phyloP scores from a whole-genome alignment of 1,284 basidiomycete species.

The Naganishia cerealis region DNA sequence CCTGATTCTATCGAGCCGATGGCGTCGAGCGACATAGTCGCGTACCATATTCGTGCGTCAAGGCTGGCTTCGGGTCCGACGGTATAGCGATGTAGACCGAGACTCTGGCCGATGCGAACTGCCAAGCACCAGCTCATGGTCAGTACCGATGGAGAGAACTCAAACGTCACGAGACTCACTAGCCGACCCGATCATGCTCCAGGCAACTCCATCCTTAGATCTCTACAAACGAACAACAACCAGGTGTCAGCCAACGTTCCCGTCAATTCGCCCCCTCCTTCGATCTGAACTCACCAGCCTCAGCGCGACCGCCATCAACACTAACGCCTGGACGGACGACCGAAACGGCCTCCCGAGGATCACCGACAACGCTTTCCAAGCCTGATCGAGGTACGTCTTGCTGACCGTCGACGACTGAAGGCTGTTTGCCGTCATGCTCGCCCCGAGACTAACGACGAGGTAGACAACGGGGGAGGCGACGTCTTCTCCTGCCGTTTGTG shows the following conservation, averaged over 20 bases:
- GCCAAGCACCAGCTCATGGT: background rate
- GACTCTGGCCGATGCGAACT: slow-evolving; percentile 19
- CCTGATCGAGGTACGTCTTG: slow-evolving; percentile 7
- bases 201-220: slow-evolving; percentile 2
- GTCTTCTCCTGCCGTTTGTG: slow-evolving; percentile 10
- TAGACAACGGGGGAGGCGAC: slow-evolving; percentile 5
- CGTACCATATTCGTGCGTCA: slow-evolving; percentile 14
- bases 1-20: slow-evolving; percentile 13
- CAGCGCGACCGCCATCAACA: slow-evolving; percentile 20
- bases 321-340: slow-evolving; percentile 9
- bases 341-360: slow-evolving; percentile 13
- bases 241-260: background rate
- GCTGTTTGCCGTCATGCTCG: slow-evolving; percentile 7
- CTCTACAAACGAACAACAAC: background rate
- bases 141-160: background rate
- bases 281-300: slow-evolving; percentile 9
- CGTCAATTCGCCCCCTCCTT: background rate
- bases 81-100: slow-evolving; percentile 13
- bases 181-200: slow-evolving; percentile 16
- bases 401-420: background rate
- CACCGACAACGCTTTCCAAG: slow-evolving; percentile 10
- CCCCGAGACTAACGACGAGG: slow-evolving; percentile 7
- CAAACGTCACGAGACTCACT: background rate
- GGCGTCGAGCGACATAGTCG: slow-evolving; percentile 9
- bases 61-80: slow-evolving; percentile 10